Evolutionary conservation across 805 yeast species (phyloP).

Genomic region (Saitoella complicata): DNA sequence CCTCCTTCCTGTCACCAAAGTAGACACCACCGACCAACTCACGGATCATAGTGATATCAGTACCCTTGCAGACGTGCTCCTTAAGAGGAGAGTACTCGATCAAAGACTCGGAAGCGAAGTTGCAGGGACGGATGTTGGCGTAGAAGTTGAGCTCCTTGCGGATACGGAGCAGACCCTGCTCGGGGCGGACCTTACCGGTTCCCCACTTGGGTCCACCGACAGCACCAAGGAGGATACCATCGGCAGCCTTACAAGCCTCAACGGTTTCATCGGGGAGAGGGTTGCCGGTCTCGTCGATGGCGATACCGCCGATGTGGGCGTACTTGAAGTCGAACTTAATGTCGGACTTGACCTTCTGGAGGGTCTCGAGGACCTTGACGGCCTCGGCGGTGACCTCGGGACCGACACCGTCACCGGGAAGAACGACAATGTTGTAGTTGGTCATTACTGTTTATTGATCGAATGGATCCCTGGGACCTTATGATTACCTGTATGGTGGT

Average conservation of each 20-base stretch:
- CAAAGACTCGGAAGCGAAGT: conserved; percentile 71
- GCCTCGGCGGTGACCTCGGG: conserved; percentile 82
- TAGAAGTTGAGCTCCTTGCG: conserved; percentile 87
- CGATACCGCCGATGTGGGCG: conserved; percentile 94
- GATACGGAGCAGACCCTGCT: conserved; percentile 86
- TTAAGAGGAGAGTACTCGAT: conserved; percentile 79
- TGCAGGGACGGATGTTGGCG: conserved; percentile 95
- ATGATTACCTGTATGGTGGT: too few species aligned
- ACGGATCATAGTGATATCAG: conserved; percentile 84
- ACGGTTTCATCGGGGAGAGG: conserved; percentile 80
- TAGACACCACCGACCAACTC: conserved; percentile 97
- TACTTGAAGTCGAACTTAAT: conserved; percentile 54
- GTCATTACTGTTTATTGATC: conserved; percentile 1
- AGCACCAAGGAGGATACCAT: conserved; percentile 93
- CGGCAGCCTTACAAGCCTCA: conserved; percentile 67
- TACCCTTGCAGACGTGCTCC: conserved; percentile 71
- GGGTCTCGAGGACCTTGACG: conserved; percentile 72
- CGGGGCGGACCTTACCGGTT: conserved; percentile 78
- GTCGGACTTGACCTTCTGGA: conserved; percentile 38
- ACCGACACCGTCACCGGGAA: conserved; percentile 97
- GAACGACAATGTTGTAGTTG: conserved; percentile 61
- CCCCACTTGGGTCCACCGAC: conserved; percentile 99
- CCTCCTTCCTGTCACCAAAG: conserved; percentile 92
- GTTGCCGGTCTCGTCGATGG: conserved; percentile 89
- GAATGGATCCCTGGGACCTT: too few species aligned